A percentile compares a stretch with the other conserved stretches of the same genome.
Evolutionary conservation across 2,329 filamentous ascomycete genomes (phyloP).

Genomic region (Sclerotinia borealis): DNA sequence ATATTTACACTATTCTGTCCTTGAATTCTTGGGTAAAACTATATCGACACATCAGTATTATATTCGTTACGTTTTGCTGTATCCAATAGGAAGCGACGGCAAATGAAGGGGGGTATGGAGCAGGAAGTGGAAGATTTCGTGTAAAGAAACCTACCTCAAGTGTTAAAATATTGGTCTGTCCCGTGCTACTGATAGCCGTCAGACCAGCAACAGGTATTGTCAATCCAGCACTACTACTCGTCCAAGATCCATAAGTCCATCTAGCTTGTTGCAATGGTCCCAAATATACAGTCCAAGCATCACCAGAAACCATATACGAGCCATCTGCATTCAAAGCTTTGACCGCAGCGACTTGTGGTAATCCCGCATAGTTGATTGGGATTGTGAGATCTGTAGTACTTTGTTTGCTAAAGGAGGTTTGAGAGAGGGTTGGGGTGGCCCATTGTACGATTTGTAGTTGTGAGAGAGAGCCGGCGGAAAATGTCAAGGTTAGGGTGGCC

Average conservation of each 20-base stretch:
- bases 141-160: background rate
- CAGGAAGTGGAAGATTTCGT: background rate
- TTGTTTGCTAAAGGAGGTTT: slow-evolving; percentile 14
- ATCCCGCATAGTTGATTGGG: slow-evolving; percentile 46
- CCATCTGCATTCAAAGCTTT: slow-evolving; percentile 45
- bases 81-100: background rate
- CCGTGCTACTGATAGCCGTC: slow-evolving; percentile 30
- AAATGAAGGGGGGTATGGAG: background rate
- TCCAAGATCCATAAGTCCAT: slow-evolving; percentile 45
- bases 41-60: background rate
- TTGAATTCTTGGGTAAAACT: slow-evolving; percentile 3
- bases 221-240: slow-evolving; percentile 42
- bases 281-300: slow-evolving; percentile 51
- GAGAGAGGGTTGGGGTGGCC: slow-evolving; percentile 36
- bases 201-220: slow-evolving; percentile 41
- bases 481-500: slow-evolving; percentile 45
- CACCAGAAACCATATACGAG: slow-evolving; percentile 39
- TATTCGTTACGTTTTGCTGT: too few relatives aligned
- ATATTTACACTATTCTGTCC: slow-evolving; percentile 5
- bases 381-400: slow-evolving; percentile 36
- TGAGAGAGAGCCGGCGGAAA: slow-evolving; percentile 44
- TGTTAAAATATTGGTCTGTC: background rate
- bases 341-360: slow-evolving; percentile 45
- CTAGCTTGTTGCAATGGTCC: slow-evolving; percentile 45
- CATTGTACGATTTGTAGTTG: slow-evolving; percentile 47